A percentile compares a stretch with the other conserved stretches of the same genome.
These are phyloP conservation scores for Brachypodium distachyon DNA, from an alignment of 202 grass and related monocot genomes.

Conservation along the genomic window DNA sequence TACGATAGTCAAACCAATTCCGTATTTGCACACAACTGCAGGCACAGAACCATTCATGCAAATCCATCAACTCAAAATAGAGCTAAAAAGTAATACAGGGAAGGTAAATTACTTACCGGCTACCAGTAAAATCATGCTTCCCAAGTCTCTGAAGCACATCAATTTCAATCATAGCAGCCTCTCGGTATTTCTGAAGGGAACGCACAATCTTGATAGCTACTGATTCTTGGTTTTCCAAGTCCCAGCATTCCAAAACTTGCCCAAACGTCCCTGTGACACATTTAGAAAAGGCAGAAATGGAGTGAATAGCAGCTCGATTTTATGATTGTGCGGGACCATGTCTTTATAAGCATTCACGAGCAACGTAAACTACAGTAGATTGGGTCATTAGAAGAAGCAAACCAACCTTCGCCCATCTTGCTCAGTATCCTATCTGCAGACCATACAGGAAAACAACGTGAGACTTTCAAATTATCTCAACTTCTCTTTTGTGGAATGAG, in stretches of 20 bases:
- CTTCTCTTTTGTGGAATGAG: background rate
- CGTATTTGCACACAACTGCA: constrained; percentile 99
- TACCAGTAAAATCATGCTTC: constrained; percentile 77
- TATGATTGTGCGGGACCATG: background rate
- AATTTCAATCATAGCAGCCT: constrained; percentile 99
- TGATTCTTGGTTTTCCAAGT: constrained; percentile 88
- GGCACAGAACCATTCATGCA: constrained; percentile 75
- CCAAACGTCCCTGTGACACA: constrained; percentile 81
- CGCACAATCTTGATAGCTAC: constrained; percentile 91
- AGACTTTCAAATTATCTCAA: constrained; percentile 21
- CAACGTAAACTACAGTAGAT: constrained; percentile 3
- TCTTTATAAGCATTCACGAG: background rate
- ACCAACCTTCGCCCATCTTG: constrained; percentile 99
- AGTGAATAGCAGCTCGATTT: background rate
- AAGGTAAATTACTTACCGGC: constrained; percentile 65
- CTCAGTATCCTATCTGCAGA: constrained; percentile 91
- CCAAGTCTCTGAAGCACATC: constrained; percentile 93
- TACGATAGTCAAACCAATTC: constrained; percentile 99
- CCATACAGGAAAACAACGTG: constrained; percentile 21
- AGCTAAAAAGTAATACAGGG: constrained; percentile 28
- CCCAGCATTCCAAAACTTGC: constrained; percentile 98
- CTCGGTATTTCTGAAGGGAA: constrained; percentile 93
- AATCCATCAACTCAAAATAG: constrained; percentile 74
- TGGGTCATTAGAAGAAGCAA: background rate
- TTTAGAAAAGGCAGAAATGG: background rate